Evolutionary conservation across 208 protist species (phyloP), one percentile per base, ranked within the genome.

Genomic region (Tritrichomonas foetus): DNA sequence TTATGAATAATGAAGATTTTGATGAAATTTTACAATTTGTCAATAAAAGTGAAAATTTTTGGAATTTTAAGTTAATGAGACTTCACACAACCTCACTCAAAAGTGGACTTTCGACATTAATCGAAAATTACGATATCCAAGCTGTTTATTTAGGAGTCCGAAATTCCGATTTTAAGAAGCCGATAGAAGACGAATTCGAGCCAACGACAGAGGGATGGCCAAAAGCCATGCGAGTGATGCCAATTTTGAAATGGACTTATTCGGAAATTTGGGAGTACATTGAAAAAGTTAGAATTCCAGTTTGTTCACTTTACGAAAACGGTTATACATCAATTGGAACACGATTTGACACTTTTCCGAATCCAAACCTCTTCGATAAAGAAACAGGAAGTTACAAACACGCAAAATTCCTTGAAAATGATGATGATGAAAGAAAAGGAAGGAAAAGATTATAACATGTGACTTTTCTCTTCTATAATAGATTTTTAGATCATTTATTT

Each of bases 231-330:
- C 78, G 78, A 3, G 44, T 89, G 33, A n/a, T 61, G n/a, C 78
- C 78, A 16, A 53, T 89, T 50, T 27, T 89, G 2, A 89, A 89
- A 41, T 89, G 78, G 78, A 61, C 47, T 39, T 89, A 89, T 50
- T 57, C 53, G 1, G 78, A 89, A 33, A 89, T 89, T 39, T 89
- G 78, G 78, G 47, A 89, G 5, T 89, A 89, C 39, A 89, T 89
- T 39, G 78, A 89, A n/a, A 61, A 25, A 57, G 3, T 57, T 16
- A 49, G 57, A 27, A 3, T 89, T 39, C 78, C 78, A 30, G 41
- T 57, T 13, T 89, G 78, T 27, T 61, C 41, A 39, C 30, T 89
- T 1, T 89, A 89, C 39, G 8, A 14, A 0, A 25, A 39, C 33
- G 78, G 78, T 2, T 89, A 89, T 39, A 89, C 78, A 27, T 89